phyloP scores from a whole-genome alignment of 169 alveolate genomes.

The Cryptosporidium sp. region DNA sequence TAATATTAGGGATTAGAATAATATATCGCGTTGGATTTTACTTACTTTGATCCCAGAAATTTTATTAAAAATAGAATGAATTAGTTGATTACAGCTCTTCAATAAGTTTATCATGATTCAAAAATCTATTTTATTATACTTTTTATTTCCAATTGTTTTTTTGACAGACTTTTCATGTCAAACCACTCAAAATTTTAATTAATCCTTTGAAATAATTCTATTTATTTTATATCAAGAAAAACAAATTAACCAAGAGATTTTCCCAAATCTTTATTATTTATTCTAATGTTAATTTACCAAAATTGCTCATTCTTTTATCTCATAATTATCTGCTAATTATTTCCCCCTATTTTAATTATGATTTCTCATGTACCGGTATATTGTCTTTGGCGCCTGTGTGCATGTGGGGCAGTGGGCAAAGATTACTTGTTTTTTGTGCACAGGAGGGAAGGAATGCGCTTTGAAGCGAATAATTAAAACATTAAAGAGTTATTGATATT shows the following conservation, averaged over 20 bases:
- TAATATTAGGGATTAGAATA: neutral
- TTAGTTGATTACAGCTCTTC: slow-evolving; percentile 19
- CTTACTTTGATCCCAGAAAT: slow-evolving; percentile 72
- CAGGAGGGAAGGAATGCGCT: neutral
- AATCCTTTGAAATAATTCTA: neutral
- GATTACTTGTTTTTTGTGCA: neutral
- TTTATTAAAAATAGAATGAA: slow-evolving; percentile 35
- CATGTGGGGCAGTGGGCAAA: neutral
- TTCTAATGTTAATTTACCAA: too few relatives aligned
- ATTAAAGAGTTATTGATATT: too few relatives aligned
- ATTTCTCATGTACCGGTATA: neutral
- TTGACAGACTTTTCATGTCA: too few relatives aligned
- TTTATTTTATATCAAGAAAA: neutral
- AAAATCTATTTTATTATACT: neutral
- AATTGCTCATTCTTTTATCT: neutral
- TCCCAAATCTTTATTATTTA: too few relatives aligned
- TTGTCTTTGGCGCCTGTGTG: slow-evolving; percentile 8
- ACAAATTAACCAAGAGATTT: too few relatives aligned
- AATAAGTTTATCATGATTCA: slow-evolving; percentile 6
- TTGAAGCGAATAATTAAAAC: too few relatives aligned
- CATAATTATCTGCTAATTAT: neutral
- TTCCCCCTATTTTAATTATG: neutral
- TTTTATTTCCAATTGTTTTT: neutral
- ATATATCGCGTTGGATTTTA: neutral
- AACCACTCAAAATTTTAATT: too few relatives aligned